Evolutionary conservation across 805 yeast genomes (phyloP), one percentile per base, ranked within the genome.

Genomic region (Saccharomycopsis olivae): DNA sequence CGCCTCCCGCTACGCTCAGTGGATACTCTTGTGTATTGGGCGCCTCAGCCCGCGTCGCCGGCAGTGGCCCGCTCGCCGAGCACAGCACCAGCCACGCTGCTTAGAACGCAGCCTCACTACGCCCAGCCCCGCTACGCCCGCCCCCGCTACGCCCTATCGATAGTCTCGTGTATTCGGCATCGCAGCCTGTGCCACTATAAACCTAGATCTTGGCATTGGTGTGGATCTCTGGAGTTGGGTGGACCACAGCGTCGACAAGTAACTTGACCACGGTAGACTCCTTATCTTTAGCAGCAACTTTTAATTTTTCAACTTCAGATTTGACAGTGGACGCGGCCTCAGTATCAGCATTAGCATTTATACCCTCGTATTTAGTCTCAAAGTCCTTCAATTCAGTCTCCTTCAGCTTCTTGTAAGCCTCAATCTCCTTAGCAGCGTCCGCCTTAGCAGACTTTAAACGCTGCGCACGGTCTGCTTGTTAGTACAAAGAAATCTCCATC

Each of bases 371-470:
- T 59, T 78, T 75, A 30, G 69, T 62, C 59, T 85, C 92, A 54
- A 69, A 78, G 48, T 73, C 64, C 56, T 73, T 71, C 62, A 89
- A 75, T 62, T 89, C 96, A 35, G 63, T 65, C 49, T 88, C 96
- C 67, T 88, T 89, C 58, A 77, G 73, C 37, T 68, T 59, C 69
- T 84, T 88, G 73, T 92, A 92, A 41, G 75, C 78, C 49, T 78
- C 82, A 53, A 92, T 85, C 62, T 92, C 98, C 41, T 69, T 65
- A 49, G 86, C 81, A 28, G 98, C 98, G 59, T 92, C 97, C 18
- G 79, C 65, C 67, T 87, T 89, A 39, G 97, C 95, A 35, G 92
- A 88, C 73, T 89, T 92, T 59, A 92, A 71, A 50, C 87, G 82
- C 51, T 75, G 79, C 31, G 92, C 72, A 62, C 95, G 85, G 66